Evolutionary conservation across 306 rosid species (phyloP).

Genomic region (Elaeagnus macrophylla): DNA sequence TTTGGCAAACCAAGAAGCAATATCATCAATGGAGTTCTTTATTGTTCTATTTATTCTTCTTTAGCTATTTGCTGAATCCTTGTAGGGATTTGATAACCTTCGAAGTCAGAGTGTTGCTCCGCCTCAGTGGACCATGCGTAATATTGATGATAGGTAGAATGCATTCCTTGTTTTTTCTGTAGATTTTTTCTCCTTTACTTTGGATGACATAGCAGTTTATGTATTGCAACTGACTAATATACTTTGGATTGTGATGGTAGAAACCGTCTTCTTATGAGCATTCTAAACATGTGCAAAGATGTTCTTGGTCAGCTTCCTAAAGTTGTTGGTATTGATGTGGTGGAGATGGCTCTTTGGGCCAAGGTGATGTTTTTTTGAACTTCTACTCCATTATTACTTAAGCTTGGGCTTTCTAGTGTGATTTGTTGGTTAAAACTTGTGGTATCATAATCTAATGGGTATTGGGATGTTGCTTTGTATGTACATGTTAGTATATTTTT

Average conservation of each 20-base stretch:
- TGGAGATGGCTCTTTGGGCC: conserved; percentile 99
- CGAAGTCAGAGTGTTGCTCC: conserved; percentile 87
- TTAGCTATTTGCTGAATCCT: neutral
- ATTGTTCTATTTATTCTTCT: neutral
- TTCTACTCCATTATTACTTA: conserved; percentile 15
- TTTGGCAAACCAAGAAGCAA: conserved; percentile 19
- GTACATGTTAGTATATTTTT: no score
- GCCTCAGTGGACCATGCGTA: conserved; percentile 97
- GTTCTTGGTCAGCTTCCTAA: conserved; percentile 75
- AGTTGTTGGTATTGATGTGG: conserved; percentile 93
- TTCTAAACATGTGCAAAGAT: conserved; percentile 82
- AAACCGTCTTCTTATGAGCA: conserved; percentile 73
- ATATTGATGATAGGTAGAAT: conserved; percentile 80
- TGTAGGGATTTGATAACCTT: conserved; percentile 90
- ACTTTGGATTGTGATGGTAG: conserved; percentile 25
- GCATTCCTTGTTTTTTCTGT: neutral
- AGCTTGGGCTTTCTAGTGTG: neutral
- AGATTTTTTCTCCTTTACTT: no score
- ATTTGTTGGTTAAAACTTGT: no score
- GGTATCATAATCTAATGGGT: no score
- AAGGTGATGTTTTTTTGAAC: conserved; percentile 49
- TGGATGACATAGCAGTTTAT: conserved; percentile 7
- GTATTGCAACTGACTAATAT: conserved; percentile 7
- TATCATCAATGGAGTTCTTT: neutral
- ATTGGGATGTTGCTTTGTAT: no score